Conservation (phyloP, 2,329 filamentous ascomycete species). For the Penicillium sp. region DNA sequence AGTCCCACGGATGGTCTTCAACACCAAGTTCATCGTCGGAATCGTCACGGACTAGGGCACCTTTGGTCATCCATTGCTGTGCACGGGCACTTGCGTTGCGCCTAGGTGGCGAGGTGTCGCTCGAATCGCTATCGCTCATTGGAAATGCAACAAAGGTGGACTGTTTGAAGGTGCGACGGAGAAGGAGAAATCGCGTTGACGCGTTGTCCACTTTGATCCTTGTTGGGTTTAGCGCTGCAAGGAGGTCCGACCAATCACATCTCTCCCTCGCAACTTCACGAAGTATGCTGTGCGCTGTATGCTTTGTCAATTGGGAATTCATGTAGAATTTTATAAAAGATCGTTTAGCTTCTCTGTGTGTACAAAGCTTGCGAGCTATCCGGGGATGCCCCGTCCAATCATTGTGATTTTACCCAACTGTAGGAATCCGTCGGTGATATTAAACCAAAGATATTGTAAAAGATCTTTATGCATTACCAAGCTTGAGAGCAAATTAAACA, state of each 20-base stretch:
- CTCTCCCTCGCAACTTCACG: background rate
- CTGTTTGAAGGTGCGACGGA: background rate
- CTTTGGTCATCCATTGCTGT: slow-evolving; percentile 55
- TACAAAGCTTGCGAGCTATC: too few relatives aligned
- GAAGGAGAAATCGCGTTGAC: slow-evolving; percentile 27
- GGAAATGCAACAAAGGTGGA: background rate
- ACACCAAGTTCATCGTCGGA: slow-evolving; percentile 83
- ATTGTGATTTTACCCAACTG: too few relatives aligned
- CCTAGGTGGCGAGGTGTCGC: slow-evolving; percentile 13
- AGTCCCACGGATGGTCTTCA: slow-evolving; percentile 75
- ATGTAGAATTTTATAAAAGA: too few relatives aligned
- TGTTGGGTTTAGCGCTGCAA: slow-evolving; percentile 26
- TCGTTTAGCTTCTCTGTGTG: too few relatives aligned
- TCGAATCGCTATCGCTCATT: slow-evolving; percentile 18
- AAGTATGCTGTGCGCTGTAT: too few relatives aligned
- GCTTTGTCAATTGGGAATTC: too few relatives aligned
- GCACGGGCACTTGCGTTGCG: slow-evolving; percentile 38
- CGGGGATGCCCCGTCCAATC: too few relatives aligned
- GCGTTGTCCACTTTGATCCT: slow-evolving; percentile 37
- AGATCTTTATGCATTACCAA: too few relatives aligned
- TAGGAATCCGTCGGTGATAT: too few relatives aligned
- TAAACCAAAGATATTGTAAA: too few relatives aligned
- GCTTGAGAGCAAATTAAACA: too few relatives aligned
- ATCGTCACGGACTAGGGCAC: slow-evolving; percentile 71
- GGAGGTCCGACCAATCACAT: slow-evolving; percentile 18